Evolutionary conservation across 768 basidiomycete genomes (phyloP), one percentile per base, ranked within the genome.

Genomic region (Boletus sp.): DNA sequence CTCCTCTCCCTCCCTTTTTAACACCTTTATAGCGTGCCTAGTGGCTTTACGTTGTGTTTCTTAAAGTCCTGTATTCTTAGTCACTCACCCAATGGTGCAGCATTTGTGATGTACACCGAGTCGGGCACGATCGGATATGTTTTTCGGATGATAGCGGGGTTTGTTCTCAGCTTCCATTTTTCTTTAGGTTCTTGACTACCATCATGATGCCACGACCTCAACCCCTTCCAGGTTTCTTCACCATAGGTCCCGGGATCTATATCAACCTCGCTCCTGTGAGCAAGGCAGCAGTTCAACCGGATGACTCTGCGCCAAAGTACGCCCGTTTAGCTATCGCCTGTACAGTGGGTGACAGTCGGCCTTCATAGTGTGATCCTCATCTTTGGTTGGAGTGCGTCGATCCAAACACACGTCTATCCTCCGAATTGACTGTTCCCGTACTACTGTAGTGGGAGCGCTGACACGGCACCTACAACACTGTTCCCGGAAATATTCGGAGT

Each of bases 361-460:
- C 36, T 40, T 18, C 24, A 7, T 44, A 70, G 69, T 14, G 58
- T 72, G 9, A 72, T 70, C 45, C 64, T 70, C 15, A 62, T 70
- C 15, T 70, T 70, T 18, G 70, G 69, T 24, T 70, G 70, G 69
- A 66, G 69, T 70, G 40, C 30, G 68, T 59, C 18, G 24, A 17
- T 30, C 12, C 7, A 28, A 15, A 33, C 2, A 2, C 5, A 9
- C 9, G n/a, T 46, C 8, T 33, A 2, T 45, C 10, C 36, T 35
- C n/a, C 35, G n/a, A 46, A 56, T 2, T 49, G 32, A 59, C 29
- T n/a, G 1, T 36, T 30, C 36, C n/a, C 4, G 3, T 15, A 8
- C 20, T 24, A n/a, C n/a, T n/a, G n/a, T n/a, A 70, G 68, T 70
- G 68, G 68, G 65, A 18, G 70, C 65, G 3, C 33, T 42, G 15